Evolutionary conservation across 768 basidiomycete species (phyloP).

Genomic region (Polyporus arcularius): DNA sequence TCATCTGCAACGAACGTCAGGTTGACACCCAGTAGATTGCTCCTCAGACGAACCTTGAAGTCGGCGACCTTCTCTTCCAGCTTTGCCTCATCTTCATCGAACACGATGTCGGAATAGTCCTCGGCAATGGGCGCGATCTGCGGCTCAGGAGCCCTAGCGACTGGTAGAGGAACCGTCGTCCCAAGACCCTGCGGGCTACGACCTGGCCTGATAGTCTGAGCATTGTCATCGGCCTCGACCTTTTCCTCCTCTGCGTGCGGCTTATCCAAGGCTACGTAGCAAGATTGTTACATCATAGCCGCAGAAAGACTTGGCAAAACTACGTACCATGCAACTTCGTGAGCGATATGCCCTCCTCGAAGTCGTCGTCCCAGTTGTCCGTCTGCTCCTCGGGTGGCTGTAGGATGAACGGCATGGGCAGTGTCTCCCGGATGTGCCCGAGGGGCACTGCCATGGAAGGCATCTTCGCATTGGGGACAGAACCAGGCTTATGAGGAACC

Average conservation of each 20-base stretch:
- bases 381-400: slow-evolving; percentile 83
- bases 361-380: slow-evolving; percentile 99
- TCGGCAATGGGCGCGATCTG: slow-evolving; percentile 75
- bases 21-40: not conserved
- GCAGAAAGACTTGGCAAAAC: not conserved
- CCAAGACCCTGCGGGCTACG: slow-evolving; percentile 58
- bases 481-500: slow-evolving; percentile 17
- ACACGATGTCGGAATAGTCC: slow-evolving; percentile 87
- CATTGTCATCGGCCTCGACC: slow-evolving; percentile 66
- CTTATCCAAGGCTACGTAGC: slow-evolving; percentile 59
- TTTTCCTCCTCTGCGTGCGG: slow-evolving; percentile 56
- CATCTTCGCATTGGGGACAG: slow-evolving; percentile 17
- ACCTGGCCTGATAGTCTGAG: slow-evolving; percentile 76
- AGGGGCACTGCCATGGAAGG: slow-evolving; percentile 21
- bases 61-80: slow-evolving; percentile 80
- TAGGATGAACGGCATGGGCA: slow-evolving; percentile 65
- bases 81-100: slow-evolving; percentile 72
- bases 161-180: slow-evolving; percentile 44
- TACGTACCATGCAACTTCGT: slow-evolving; percentile 71
- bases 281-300: not conserved
- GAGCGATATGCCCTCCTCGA: slow-evolving; percentile 89
- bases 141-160: slow-evolving; percentile 61
- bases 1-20: slow-evolving; percentile 44
- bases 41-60: slow-evolving; percentile 61
- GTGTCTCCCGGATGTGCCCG: slow-evolving; percentile 30